Percentiles rank a stretch among this genome's conserved stretches.
phyloP scores from a whole-genome alignment of 352 stramenopile genomes.

The Globisporangium okanoganense region DNA sequence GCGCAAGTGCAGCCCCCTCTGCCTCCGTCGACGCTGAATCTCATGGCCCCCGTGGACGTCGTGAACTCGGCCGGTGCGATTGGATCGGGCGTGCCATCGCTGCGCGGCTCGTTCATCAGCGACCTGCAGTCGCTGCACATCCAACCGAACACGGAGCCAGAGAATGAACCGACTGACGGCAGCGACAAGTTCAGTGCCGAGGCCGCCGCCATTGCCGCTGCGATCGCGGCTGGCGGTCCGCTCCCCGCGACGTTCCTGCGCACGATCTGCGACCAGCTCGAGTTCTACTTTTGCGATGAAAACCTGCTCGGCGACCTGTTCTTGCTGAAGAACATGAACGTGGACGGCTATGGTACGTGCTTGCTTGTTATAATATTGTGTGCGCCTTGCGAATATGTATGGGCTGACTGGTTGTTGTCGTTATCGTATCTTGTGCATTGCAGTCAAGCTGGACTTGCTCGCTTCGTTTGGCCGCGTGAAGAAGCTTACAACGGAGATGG shows the following conservation, averaged over 20 bases:
- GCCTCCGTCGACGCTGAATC: conserved; percentile 43
- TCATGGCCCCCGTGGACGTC: conserved; percentile 26
- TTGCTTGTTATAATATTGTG: not conserved
- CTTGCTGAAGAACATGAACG: conserved; percentile 89
- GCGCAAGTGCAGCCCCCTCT: conserved; percentile 26
- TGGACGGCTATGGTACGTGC: conserved; percentile 74
- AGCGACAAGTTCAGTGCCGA: conserved; percentile 20
- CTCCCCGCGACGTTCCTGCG: conserved; percentile 78
- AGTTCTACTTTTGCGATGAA: conserved; percentile 89
- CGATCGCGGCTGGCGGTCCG: conserved; percentile 23
- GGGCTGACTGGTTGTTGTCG: not conserved
- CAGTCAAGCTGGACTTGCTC: conserved; percentile 81
- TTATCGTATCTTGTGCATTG: conserved; percentile 7
- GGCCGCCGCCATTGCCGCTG: conserved; percentile 15
- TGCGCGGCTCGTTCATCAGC: conserved; percentile 23
- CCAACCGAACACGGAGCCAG: conserved; percentile 25
- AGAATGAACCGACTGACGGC: conserved; percentile 37
- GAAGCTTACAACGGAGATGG: conserved; percentile 82
- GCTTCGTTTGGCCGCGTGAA: conserved; percentile 84
- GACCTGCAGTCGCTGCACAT: conserved; percentile 56
- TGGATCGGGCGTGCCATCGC: conserved; percentile 42
- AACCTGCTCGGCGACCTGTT: conserved; percentile 84
- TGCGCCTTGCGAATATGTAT: not conserved
- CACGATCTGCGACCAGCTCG: conserved; percentile 85
- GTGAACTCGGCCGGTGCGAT: conserved; percentile 52